These are phyloP conservation scores for Saccharomycopsis sp. DNA, from an alignment of 805 yeast genomes.

Conservation along the genomic window DNA sequence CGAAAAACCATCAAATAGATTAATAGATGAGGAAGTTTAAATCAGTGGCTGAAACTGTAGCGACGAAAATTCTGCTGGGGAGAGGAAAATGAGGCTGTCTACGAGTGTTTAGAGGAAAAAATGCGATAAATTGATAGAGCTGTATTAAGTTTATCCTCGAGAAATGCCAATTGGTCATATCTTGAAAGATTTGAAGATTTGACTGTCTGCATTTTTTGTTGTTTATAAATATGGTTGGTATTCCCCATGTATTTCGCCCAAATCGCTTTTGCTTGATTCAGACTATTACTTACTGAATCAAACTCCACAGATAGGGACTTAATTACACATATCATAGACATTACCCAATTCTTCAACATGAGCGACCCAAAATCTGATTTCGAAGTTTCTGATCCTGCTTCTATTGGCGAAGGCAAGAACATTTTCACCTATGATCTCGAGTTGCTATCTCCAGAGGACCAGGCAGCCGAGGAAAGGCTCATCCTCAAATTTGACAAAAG, in stretches of 20 bases:
- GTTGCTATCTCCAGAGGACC: conserved; percentile 16
- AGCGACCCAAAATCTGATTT: conserved; percentile 3
- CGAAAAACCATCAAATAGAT: neutral
- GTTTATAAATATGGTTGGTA: no score
- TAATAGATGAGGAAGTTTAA: neutral
- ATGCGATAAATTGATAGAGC: neutral
- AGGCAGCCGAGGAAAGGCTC: conserved; percentile 25
- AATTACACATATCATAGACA: neutral
- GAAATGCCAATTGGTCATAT: no score
- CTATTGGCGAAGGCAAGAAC: conserved; percentile 1
- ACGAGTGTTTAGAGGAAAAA: no score
- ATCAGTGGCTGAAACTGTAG: no score
- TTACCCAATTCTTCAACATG: neutral
- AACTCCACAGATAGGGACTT: no score
- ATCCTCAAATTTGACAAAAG: conserved; percentile 37
- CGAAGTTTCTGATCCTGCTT: conserved; percentile 2
- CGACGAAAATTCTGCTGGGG: neutral
- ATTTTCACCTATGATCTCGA: neutral
- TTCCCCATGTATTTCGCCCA: neutral
- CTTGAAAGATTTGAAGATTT: neutral
- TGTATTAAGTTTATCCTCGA: neutral
- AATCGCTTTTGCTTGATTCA: no score
- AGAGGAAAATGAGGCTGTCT: neutral
- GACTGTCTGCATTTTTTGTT: neutral
- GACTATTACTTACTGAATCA: no score